phyloP scores from a whole-genome alignment of 2,329 filamentous ascomycete genomes.

The Microdochium trichocladiopsis region DNA sequence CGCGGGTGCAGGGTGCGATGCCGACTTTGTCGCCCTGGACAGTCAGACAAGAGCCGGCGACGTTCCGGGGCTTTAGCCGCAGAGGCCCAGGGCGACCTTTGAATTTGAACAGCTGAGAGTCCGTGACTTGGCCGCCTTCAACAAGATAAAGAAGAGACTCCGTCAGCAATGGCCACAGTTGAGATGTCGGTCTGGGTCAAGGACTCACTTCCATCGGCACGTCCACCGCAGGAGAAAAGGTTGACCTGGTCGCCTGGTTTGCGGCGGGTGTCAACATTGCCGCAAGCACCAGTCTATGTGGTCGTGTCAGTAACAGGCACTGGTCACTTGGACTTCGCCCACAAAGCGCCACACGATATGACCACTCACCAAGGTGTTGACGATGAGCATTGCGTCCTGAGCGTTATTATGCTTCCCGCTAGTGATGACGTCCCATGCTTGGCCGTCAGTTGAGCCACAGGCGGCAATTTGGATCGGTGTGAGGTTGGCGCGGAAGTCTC shows the following conservation, averaged over 20 bases:
- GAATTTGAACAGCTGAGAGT: conserved; percentile 45
- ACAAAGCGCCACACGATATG: no score
- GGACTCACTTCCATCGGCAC: conserved; percentile 42
- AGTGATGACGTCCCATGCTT: conserved; percentile 36
- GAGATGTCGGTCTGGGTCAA: no score
- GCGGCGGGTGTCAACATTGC: conserved; percentile 49
- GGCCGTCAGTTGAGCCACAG: conserved; percentile 31
- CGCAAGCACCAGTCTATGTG: conserved; percentile 44
- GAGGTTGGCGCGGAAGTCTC: conserved; percentile 36
- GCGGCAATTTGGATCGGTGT: conserved; percentile 31
- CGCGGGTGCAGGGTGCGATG: conserved; percentile 31
- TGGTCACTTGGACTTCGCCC: no score
- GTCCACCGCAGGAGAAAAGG: conserved; percentile 52
- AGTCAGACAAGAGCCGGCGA: conserved; percentile 36
- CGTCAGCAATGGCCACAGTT: no score
- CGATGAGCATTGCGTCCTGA: conserved; percentile 38
- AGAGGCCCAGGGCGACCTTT: conserved; percentile 32
- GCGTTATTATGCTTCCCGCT: conserved; percentile 42
- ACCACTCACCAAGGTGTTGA: conserved; percentile 44
- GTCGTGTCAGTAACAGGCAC: neutral
- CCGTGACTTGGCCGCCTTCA: conserved; percentile 36
- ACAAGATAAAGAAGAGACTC: conserved; percentile 2
- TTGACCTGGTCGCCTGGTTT: conserved; percentile 42
- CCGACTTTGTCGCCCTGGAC: conserved; percentile 35
- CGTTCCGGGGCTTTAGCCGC: conserved; percentile 36